phyloP scores from a whole-genome alignment of 306 rosid genomes.

The Ormosia emarginata region DNA sequence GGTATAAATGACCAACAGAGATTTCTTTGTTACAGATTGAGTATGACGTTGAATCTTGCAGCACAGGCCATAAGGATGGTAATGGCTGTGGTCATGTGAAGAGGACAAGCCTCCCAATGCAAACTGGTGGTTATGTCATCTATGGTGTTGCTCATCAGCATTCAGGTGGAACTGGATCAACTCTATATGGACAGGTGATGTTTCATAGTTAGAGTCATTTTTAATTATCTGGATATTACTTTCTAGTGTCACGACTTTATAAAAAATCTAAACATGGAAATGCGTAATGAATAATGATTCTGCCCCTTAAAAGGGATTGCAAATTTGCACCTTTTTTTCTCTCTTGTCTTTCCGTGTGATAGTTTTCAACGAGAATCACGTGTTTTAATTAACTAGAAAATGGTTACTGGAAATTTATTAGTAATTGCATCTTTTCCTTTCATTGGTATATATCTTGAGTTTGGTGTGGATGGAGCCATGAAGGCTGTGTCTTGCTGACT shows the following conservation, averaged over 20 bases:
- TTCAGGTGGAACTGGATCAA: slow-evolving; percentile 59
- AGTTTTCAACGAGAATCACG: not conserved
- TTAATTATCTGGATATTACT: not conserved
- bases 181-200: slow-evolving; percentile 66
- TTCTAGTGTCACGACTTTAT: not conserved
- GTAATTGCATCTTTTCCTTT: not conserved
- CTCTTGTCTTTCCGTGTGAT: not conserved
- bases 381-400: not conserved
- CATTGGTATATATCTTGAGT: too few relatives aligned
- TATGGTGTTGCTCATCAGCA: slow-evolving; percentile 87
- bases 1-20: not conserved
- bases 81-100: slow-evolving; percentile 32
- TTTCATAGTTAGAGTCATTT: not conserved
- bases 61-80: not conserved
- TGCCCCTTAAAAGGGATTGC: not conserved
- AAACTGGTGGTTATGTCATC: slow-evolving; percentile 55
- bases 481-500: too few relatives aligned
- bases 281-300: not conserved
- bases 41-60: slow-evolving; percentile 57
- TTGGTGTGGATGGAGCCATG: not conserved
- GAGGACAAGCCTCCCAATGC: slow-evolving; percentile 32
- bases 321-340: not conserved
- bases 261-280: not conserved
- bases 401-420: not conserved
- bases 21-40: slow-evolving; percentile 43